Evolutionary conservation across 345 rosid species (phyloP).

Genomic region (Arabidopsis arenosa): DNA sequence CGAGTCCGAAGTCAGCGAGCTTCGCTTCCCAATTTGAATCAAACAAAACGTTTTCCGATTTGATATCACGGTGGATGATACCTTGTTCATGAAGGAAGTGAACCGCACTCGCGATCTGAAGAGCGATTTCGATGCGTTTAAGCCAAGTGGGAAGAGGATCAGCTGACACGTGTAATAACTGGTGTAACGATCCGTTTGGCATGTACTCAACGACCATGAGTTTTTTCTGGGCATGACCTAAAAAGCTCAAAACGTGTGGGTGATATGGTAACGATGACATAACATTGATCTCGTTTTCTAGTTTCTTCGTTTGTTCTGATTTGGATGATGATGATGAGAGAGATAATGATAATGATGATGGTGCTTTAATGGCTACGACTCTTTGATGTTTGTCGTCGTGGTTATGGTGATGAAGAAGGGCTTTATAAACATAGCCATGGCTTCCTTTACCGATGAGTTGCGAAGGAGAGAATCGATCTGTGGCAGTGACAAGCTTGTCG

Average conservation of each 20-base stretch:
- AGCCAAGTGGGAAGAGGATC: slow-evolving; percentile 57
- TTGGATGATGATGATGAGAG: slow-evolving; percentile 2
- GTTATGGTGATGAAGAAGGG: slow-evolving; percentile 23
- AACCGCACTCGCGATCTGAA: slow-evolving; percentile 65
- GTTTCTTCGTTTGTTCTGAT: slow-evolving; percentile 54
- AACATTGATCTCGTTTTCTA: slow-evolving; percentile 58
- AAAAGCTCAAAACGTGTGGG: slow-evolving; percentile 51
- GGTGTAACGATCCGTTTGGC: slow-evolving; percentile 76
- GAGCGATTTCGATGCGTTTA: slow-evolving; percentile 59
- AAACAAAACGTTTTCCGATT: slow-evolving; percentile 68
- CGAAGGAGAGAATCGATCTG: slow-evolving; percentile 60
- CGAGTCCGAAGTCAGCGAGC: slow-evolving; percentile 75
- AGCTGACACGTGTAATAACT: slow-evolving; percentile 53
- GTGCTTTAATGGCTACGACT: slow-evolving; percentile 62
- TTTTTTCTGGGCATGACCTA: slow-evolving; percentile 51
- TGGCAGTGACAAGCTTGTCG: slow-evolving; percentile 59
- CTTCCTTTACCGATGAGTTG: slow-evolving; percentile 79
- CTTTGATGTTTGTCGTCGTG: slow-evolving; percentile 10
- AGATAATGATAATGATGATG: slow-evolving; percentile 38
- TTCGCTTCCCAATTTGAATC: slow-evolving; percentile 63
- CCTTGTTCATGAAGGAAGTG: slow-evolving; percentile 58
- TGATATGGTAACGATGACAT: slow-evolving; percentile 57
- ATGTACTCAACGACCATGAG: slow-evolving; percentile 75
- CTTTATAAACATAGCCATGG: slow-evolving; percentile 70
- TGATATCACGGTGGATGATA: slow-evolving; percentile 76